These are phyloP conservation scores for Camellia sinensis DNA, from an alignment of 148 eudicot species.

Conservation along the genomic window DNA sequence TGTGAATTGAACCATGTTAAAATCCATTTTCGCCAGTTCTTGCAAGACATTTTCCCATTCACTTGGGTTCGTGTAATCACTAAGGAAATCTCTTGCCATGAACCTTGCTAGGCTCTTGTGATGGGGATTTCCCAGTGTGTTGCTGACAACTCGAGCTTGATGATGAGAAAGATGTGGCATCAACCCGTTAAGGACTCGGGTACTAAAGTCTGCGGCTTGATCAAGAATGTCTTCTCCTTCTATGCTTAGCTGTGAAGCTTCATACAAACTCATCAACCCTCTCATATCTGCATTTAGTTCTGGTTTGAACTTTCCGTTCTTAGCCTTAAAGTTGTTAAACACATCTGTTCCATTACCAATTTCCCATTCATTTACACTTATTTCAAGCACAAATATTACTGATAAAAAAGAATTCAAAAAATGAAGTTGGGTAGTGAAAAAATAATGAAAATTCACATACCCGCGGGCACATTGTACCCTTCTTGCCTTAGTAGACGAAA, in stretches of 20 bases:
- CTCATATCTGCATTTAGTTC: slow-evolving; percentile 32
- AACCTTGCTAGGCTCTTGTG: slow-evolving; percentile 45
- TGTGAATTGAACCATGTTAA: slow-evolving; percentile 15
- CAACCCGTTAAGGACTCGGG: slow-evolving; percentile 17
- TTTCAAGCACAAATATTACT: too few species aligned
- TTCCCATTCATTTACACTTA: too few species aligned
- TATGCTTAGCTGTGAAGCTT: slow-evolving; percentile 57
- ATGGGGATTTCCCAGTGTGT: slow-evolving; percentile 38
- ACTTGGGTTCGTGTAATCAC: slow-evolving; percentile 2
- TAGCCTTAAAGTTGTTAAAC: slow-evolving; percentile 41
- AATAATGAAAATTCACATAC: slow-evolving; percentile 17
- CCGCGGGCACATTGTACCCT: slow-evolving; percentile 43
- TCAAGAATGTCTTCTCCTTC: slow-evolving; percentile 57
- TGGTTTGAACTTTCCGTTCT: slow-evolving; percentile 36
- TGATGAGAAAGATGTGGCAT: slow-evolving; percentile 15
- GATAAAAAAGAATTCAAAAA: too few species aligned
- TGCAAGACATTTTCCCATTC: slow-evolving; percentile 30
- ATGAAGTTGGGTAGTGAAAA: too few species aligned
- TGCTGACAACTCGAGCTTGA: slow-evolving; percentile 18
- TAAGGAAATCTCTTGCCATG: slow-evolving; percentile 17
- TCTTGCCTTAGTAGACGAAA: slow-evolving; percentile 51
- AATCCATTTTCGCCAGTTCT: slow-evolving; percentile 38
- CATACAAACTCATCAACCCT: slow-evolving; percentile 56
- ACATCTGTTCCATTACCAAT: slow-evolving; percentile 26
- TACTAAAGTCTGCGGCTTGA: slow-evolving; percentile 41